Conservation (phyloP, 352 stramenopile species). For the Phytophthora cactorum region DNA sequence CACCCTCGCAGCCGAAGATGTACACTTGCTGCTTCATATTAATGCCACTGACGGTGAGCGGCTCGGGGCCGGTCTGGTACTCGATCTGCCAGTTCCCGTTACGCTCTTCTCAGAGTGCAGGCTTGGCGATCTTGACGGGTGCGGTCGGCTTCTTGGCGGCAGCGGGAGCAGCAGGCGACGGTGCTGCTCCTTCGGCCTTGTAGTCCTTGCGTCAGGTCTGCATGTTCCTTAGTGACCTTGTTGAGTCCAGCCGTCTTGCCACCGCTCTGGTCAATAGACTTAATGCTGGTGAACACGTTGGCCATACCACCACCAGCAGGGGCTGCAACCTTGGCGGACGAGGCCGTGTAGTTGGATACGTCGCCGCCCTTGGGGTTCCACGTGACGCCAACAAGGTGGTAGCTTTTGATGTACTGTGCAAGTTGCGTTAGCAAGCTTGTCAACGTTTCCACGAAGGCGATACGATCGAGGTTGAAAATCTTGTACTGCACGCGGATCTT, state of each 20-base stretch:
- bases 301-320: conserved; percentile 59
- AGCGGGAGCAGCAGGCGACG: conserved; percentile 24
- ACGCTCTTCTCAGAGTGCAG: conserved; percentile 84
- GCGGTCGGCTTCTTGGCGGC: conserved; percentile 38
- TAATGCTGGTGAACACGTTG: conserved; percentile 90
- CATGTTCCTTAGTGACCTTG: conserved; percentile 96
- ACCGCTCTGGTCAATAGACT: conserved; percentile 90
- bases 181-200: conserved; percentile 55
- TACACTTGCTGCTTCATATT: conserved; percentile 97
- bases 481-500: conserved; percentile 98
- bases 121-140: conserved; percentile 51
- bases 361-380: conserved; percentile 92
- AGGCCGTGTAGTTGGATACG: conserved; percentile 47
- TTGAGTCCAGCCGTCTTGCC: conserved; percentile 94
- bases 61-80: conserved; percentile 89
- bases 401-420: conserved; percentile 93
- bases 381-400: conserved; percentile 94
- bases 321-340: conserved; percentile 38
- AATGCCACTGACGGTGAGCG: conserved; percentile 91
- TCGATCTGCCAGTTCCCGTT: conserved; percentile 98
- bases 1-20: conserved; percentile 95
- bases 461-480: conserved; percentile 89
- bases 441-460: conserved; percentile 94
- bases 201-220: conserved; percentile 97
- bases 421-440: conserved; percentile 93